Evolutionary conservation across 768 basidiomycete species (phyloP).

Genomic region (Tephrocybe sp.): DNA sequence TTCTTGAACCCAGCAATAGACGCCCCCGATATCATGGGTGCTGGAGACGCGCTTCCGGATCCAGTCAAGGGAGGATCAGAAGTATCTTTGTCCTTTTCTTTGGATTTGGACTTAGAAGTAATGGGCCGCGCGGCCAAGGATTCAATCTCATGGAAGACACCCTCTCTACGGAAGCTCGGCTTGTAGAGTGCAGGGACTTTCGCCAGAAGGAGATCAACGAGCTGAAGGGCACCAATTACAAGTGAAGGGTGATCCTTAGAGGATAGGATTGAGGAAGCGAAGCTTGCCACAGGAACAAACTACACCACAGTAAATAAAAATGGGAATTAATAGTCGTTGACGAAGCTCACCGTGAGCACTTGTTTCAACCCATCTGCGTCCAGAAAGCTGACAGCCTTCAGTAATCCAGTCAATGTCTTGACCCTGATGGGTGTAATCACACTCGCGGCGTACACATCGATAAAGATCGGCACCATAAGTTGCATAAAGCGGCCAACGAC

Average conservation of each 20-base stretch:
- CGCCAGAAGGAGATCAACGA: slow-evolving; percentile 85
- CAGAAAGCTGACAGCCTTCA: slow-evolving; percentile 91
- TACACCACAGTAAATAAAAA: slow-evolving; percentile 26
- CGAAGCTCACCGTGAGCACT: slow-evolving; percentile 68
- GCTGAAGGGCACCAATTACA: slow-evolving; percentile 85
- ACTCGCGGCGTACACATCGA: slow-evolving; percentile 99
- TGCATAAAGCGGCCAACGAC: slow-evolving; percentile 85
- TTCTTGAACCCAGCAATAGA: slow-evolving; percentile 68
- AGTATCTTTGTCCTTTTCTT: slow-evolving; percentile 45
- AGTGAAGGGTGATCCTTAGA: slow-evolving; percentile 87
- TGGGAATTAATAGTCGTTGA: neutral
- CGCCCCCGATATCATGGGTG: slow-evolving; percentile 33
- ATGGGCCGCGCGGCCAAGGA: slow-evolving; percentile 64
- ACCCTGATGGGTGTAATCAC: slow-evolving; percentile 84
- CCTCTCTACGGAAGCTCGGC: slow-evolving; percentile 89
- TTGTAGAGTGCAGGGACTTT: slow-evolving; percentile 85
- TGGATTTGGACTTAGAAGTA: slow-evolving; percentile 46
- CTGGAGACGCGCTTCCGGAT: slow-evolving; percentile 32
- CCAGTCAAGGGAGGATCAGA: slow-evolving; percentile 40
- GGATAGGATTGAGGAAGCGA: slow-evolving; percentile 90
- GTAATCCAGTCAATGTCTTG: slow-evolving; percentile 81
- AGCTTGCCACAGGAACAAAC: slow-evolving; percentile 94
- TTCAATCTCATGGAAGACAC: slow-evolving; percentile 95
- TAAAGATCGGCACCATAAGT: slow-evolving; percentile 86
- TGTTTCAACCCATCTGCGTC: slow-evolving; percentile 70